Conservation (phyloP, 257 asterid species). For the Nicotiana paniculata region DNA sequence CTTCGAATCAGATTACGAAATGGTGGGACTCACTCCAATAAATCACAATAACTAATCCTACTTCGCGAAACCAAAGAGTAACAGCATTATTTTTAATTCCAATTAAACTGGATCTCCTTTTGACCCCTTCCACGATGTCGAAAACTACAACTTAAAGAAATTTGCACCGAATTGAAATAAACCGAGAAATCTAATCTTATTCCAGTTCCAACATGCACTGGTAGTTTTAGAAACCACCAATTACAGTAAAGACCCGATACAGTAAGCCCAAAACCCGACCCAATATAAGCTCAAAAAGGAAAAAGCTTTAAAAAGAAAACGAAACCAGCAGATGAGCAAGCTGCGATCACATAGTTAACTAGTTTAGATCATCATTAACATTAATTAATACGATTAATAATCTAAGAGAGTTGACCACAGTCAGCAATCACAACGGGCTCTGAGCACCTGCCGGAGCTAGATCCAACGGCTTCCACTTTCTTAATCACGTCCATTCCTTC, state of each 20-base stretch:
- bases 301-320: background rate
- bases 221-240: background rate
- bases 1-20: too few species aligned
- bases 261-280: background rate
- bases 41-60: too few species aligned
- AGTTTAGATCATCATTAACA: background rate
- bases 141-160: background rate
- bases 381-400: background rate
- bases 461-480: slow-evolving; percentile 48
- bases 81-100: too few species aligned
- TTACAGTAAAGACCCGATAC: background rate
- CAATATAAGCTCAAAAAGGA: background rate
- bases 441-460: slow-evolving; percentile 31
- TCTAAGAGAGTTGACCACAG: slow-evolving; percentile 52
- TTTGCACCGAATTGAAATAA: background rate
- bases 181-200: background rate
- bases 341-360: background rate
- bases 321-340: too few species aligned
- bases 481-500: slow-evolving; percentile 47
- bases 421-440: slow-evolving; percentile 42
- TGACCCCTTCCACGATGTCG: background rate
- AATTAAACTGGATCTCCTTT: too few species aligned
- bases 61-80: too few species aligned
- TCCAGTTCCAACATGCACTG: background rate
- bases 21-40: too few species aligned